Conservation (phyloP, 345 rosid species). For the Tarenaya hassleriana region DNA sequence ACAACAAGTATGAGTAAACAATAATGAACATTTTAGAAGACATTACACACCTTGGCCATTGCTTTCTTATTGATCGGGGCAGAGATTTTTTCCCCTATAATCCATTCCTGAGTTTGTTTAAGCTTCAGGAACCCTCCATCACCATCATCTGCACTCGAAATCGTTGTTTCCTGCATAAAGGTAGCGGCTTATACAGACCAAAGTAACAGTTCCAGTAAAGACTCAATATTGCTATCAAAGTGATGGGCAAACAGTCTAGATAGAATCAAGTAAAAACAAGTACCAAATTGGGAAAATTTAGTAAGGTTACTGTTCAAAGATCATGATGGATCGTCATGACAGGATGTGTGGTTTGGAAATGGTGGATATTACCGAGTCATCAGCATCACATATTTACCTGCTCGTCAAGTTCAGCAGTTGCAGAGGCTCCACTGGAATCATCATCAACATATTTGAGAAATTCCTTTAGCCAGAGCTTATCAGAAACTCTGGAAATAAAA, state of each 20-base stretch:
- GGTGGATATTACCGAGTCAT: no score
- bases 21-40: not conserved
- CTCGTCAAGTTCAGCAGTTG: slow-evolving; percentile 12
- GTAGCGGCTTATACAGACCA: not conserved
- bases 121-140: slow-evolving; percentile 75
- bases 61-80: slow-evolving; percentile 79
- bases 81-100: slow-evolving; percentile 44
- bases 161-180: slow-evolving; percentile 36
- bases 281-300: no score
- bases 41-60: slow-evolving; percentile 48
- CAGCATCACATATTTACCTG: slow-evolving; percentile 6
- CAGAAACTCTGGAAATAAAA: slow-evolving; percentile 70
- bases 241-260: no score
- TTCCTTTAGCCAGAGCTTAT: slow-evolving; percentile 54
- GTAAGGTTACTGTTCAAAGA: no score
- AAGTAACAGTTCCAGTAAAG: not conserved
- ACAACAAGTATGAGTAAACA: not conserved
- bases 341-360: no score
- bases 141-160: slow-evolving; percentile 35
- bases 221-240: not conserved
- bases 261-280: no score
- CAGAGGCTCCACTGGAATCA: slow-evolving; percentile 25
- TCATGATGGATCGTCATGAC: no score
- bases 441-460: slow-evolving; percentile 36
- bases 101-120: slow-evolving; percentile 63